Evolutionary conservation across 192 early-diverging fungal genomes (phyloP).

Genomic region (Coemansia sp.): DNA sequence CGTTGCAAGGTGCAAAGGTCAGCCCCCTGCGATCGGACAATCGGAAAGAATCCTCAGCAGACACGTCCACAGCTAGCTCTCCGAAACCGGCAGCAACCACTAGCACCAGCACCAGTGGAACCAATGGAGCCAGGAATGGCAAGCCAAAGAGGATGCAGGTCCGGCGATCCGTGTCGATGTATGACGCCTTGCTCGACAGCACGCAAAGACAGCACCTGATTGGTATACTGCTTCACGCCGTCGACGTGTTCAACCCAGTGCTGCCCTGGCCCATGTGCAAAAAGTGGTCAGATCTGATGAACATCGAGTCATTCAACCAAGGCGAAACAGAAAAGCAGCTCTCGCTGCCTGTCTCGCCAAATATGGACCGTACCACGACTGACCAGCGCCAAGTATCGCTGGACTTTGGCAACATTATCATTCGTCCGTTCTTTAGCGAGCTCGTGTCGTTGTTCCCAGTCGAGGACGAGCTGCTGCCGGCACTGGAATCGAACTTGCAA

Average conservation of each 20-base stretch:
- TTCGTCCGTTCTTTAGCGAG: constrained; percentile 81
- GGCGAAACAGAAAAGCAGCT: constrained; percentile 80
- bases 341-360: constrained; percentile 78
- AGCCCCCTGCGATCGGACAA: neutral
- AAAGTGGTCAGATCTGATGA: constrained; percentile 86
- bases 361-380: constrained; percentile 78
- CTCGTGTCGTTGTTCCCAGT: constrained; percentile 78
- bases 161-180: constrained; percentile 46
- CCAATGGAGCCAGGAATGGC: neutral
- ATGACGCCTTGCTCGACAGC: constrained; percentile 49
- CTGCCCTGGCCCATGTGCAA: constrained; percentile 84
- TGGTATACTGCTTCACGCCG: constrained; percentile 80
- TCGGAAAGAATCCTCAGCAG: neutral
- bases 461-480: constrained; percentile 57
- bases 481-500: constrained; percentile 47
- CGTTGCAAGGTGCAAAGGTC: constrained; percentile 9
- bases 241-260: constrained; percentile 87
- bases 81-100: neutral
- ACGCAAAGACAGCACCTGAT: constrained; percentile 63
- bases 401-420: constrained; percentile 84
- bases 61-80: neutral
- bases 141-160: constrained; percentile 31
- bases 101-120: neutral
- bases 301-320: constrained; percentile 84
- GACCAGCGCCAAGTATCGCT: constrained; percentile 76